Evolutionary conservation across 208 protist genomes (phyloP), one percentile per base, ranked within the genome.

Genomic region (Angomonas deanei): DNA sequence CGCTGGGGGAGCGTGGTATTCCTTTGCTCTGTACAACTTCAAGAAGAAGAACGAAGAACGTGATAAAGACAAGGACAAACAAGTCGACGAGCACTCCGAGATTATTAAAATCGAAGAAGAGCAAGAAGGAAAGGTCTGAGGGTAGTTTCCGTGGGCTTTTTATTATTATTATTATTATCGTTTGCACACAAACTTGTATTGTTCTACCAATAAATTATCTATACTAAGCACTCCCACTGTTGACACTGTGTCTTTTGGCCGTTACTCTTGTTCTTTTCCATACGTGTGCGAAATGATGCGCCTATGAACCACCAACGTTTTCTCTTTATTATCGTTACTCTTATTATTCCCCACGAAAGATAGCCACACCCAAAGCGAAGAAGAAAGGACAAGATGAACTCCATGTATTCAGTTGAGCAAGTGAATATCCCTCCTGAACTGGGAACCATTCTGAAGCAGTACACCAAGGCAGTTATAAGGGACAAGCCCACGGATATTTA

Each of bases 361-460:
- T 54, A 19, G 30, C 27, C 19, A 65, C 50, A 4, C 17, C 39
- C 11, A 33, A 47, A 15, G 21, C 21, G 15, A 32, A 34, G 15
- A 34, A 34, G 31, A 11, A 34, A 34, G 31, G 31, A 8, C 11
- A 27, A 49, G 21, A 94, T 93, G 86, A 90, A 95, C 55, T 76
- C 86, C 0, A 93, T 97, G 72, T 97, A 91, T 64, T 92, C 84
- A 42, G 84, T 84, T 53, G 88, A 97, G 26, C 91, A 97, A 42
- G 77, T 97, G 1, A 84, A 91, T 61, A 82, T 97, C 32, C 91
- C 91, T 24, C 78, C 84, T 1, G 88, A 97, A 58, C 66, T 97
- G 38, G 91, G 86, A 26, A 91, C 88, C 17, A 90, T 97, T 32
- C 88, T 97, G 81, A 97, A 94, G 64, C 88, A 97, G 60, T 97